Base-by-base conservation (phyloP, 352 stramenopile species). In the Elongisporangium anandrum region DNA sequence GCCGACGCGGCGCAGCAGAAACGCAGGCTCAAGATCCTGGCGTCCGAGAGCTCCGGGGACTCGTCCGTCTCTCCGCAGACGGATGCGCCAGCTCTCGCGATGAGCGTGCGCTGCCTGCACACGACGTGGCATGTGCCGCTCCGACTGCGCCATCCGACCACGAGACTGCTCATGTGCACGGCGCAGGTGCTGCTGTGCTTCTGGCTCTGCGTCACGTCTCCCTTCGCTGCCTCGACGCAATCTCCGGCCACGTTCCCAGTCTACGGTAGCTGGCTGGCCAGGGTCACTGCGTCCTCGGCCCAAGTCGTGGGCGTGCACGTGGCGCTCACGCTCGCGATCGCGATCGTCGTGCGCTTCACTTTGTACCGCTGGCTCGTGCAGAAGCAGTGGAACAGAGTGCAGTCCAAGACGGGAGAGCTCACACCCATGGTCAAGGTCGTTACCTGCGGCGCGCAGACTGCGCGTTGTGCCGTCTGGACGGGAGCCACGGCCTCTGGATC, bases 271-370 rank as follows among this genome's bases (percentile, higher is more conserved):
- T 56, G 77, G 19, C 23, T 69, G 0, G 60, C 64, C 10, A 63
- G 68, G 16, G 22, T 62, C 3, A 61, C 50, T 24, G 68, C 69
- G 48, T 47, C 52, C 12, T 57, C 62, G 1, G 69, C 72, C 4
- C 50, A 61, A 38, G 81, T 84, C n/a, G 0, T 73, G 2, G 19
- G 74, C 1, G 68, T 86, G 26, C 75, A 86, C 52, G 53, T 34
- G 16, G 15, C 51, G 1, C 12, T 82, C 4, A 58, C 29, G 15
- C 20, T 55, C 0, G 17, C 59, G 3, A 2, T 80, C 47, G 6
- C 81, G 6, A 17, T 66, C 16, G 55, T 83, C 12, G 53, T 88
- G n/a, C 71, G 79, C 0, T 41, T 78, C 17, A 66, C 82, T 17
- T 66, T 66, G 24, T 86, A 83, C 23, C 68, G 59, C 8, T 55